A percentile compares a stretch with the other conserved stretches of the same genome.
Conservation (phyloP, 2,329 filamentous ascomycete species). For the Aspergillus sojae region DNA sequence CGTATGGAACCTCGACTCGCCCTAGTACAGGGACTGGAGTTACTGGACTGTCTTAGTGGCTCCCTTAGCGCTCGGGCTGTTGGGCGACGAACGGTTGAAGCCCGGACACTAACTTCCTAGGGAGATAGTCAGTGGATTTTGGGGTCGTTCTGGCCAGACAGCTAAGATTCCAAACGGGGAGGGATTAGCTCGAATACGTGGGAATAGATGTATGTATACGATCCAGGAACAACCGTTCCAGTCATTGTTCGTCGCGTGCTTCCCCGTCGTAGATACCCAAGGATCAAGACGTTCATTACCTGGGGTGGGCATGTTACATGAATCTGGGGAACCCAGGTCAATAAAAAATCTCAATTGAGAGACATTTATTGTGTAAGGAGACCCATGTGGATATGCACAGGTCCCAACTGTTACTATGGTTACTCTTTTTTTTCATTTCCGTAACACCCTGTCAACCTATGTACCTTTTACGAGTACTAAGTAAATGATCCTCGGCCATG, state of each 20-base stretch:
- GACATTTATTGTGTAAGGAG: constrained; percentile 9
- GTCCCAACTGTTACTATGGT: constrained; percentile 8
- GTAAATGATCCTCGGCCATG: background rate
- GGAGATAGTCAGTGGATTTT: constrained; percentile 1
- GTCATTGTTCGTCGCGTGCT: background rate
- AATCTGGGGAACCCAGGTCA: background rate
- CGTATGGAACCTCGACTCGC: constrained; percentile 13
- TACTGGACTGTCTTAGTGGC: constrained; percentile 15
- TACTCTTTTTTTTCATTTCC: background rate
- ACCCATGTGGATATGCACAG: background rate
- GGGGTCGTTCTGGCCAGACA: constrained; percentile 11
- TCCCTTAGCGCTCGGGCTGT: constrained; percentile 14
- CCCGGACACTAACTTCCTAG: constrained; percentile 7
- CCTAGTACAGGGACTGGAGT: constrained; percentile 13
- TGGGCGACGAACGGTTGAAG: constrained; percentile 14
- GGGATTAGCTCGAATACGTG: background rate
- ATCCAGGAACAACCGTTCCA: constrained; percentile 1
- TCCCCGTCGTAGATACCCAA: background rate
- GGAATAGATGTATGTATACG: background rate
- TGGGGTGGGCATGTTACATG: background rate
- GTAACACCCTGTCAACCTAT: background rate
- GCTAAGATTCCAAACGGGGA: constrained; percentile 1
- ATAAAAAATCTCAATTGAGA: background rate
- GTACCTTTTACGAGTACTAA: background rate
- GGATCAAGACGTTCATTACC: background rate